Base-by-base conservation (phyloP, 2,329 filamentous ascomycete species). In the Graphilbum ipis-grandicollis region DNA sequence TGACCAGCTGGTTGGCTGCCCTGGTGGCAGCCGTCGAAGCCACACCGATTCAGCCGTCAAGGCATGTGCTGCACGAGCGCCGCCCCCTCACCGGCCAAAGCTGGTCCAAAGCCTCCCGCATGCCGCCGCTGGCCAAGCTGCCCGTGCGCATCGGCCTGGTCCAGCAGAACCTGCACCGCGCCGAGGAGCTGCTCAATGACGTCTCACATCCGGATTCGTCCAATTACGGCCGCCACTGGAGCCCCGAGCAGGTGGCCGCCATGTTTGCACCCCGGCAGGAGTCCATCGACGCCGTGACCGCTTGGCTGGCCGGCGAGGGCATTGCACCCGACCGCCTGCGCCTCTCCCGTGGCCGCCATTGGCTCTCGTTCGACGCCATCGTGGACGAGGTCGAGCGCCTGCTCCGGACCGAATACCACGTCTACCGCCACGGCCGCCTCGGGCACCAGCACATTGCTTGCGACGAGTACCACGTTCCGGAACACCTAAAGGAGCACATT, bases 341-440 rank as follows among this genome's bases (percentile, higher is more conserved):
- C 30, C 59, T 68, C 31, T 67, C 68, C 1, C 56, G 58, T 31
- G 63, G 63, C 21, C 59, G 63, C 37, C 62, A 62, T 35, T 73
- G 68, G 66, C 47, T 73, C 17, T 53, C 58, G 10, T 71, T 74
- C 47, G 59, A 69, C 38, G 66, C 66, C 9, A 65, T 65, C 6
- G 63, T 64, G 3, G 53, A 58, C 26, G 64, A 75, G 47, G 59
- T 65, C 6, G 68, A 73, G 49, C 49, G 51, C 17, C 56, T 74
- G 15, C 57, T 74, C 34, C 58, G 60, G 44, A 62, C 68, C 7
- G 54, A 66, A 39, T 71, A 68, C 45, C 60, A 69, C 43, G 49
- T 64, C 31, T 70, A 65, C 46, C 52, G 59, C 43, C 61, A 68
- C 44, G 44, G 47, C 9, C 42, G 47, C 2, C 43, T 52, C 43